A percentile compares a stretch with the other conserved stretches of the same genome.
These are phyloP conservation scores for Leishmania lainsoni DNA, from an alignment of 208 protist species.

Conservation along the genomic window DNA sequence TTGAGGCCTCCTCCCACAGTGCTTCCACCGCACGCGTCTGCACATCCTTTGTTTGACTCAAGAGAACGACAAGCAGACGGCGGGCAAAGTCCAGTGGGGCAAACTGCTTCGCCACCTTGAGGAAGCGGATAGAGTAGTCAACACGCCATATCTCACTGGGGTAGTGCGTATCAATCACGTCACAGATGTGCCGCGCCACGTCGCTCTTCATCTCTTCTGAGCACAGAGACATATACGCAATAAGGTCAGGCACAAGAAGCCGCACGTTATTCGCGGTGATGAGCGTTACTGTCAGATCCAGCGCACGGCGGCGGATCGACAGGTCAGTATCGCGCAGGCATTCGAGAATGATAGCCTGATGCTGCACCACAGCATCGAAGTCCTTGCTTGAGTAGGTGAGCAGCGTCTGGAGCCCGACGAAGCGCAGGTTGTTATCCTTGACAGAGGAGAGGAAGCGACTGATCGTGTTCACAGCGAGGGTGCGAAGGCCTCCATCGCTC, in stretches of 20 bases:
- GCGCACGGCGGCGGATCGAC: constrained; percentile 95
- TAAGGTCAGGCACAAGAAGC: constrained; percentile 94
- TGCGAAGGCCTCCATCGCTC: constrained; percentile 79
- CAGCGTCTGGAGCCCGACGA: constrained; percentile 97
- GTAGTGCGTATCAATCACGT: constrained; percentile 91
- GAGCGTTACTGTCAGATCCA: constrained; percentile 97
- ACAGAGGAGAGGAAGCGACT: constrained; percentile 96
- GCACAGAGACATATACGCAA: constrained; percentile 94
- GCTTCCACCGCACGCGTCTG: constrained; percentile 87
- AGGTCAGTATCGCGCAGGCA: constrained; percentile 97
- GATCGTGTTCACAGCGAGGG: constrained; percentile 98
- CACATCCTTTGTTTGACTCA: constrained; percentile 80
- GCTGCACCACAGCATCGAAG: constrained; percentile 89
- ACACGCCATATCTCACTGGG: constrained; percentile 96
- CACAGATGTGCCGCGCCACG: constrained; percentile 93
- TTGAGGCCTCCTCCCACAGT: constrained; percentile 89
- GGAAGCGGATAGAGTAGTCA: constrained; percentile 94
- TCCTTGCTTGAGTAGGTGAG: constrained; percentile 90
- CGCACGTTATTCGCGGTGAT: constrained; percentile 95
- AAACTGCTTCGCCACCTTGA: constrained; percentile 81
- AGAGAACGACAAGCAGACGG: constrained; percentile 91
- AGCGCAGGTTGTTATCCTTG: constrained; percentile 99
- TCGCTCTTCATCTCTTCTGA: constrained; percentile 94
- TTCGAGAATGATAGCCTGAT: constrained; percentile 95
- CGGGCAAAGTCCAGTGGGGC: constrained; percentile 70